phyloP scores from a whole-genome alignment of 2,329 filamentous ascomycete species.

The Penicillium fuscoglaucum region DNA sequence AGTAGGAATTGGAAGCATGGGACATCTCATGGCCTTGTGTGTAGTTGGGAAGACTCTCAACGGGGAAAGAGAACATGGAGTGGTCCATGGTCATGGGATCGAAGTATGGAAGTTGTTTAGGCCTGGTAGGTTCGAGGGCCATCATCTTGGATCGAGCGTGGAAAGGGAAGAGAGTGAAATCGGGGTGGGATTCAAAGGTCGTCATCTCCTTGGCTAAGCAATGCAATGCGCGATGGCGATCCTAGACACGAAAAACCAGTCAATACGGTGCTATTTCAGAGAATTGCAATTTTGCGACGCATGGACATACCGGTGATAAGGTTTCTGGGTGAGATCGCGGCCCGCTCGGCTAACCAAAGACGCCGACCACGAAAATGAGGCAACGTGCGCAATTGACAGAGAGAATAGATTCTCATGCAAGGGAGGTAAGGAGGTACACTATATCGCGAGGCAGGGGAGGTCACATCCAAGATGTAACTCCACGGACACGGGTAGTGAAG shows the following conservation, averaged over 20 bases:
- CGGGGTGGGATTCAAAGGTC: conserved; percentile 10
- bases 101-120: conserved; percentile 33
- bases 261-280: neutral
- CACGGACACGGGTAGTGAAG: neutral
- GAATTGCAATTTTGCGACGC: neutral
- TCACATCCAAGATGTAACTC: conserved; percentile 13
- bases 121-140: conserved; percentile 33
- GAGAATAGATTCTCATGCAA: conserved; percentile 1
- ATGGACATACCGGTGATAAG: conserved; percentile 23
- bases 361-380: conserved; percentile 19
- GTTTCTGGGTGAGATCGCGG: conserved; percentile 24
- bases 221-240: conserved; percentile 2
- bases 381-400: conserved; percentile 20
- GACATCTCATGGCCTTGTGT: conserved; percentile 24
- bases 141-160: conserved; percentile 30
- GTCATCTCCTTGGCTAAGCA: conserved; percentile 8
- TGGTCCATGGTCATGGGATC: conserved; percentile 37
- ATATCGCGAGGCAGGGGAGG: conserved; percentile 12
- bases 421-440: conserved; percentile 3
- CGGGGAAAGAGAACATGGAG: conserved; percentile 33
- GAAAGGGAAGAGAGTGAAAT: conserved; percentile 18
- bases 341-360: conserved; percentile 25
- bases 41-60: conserved; percentile 28
- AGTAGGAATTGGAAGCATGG: conserved; percentile 30
- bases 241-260: neutral